Base-by-base conservation (phyloP, 768 basidiomycete species). In the Cystobasidium onofrii region DNA sequence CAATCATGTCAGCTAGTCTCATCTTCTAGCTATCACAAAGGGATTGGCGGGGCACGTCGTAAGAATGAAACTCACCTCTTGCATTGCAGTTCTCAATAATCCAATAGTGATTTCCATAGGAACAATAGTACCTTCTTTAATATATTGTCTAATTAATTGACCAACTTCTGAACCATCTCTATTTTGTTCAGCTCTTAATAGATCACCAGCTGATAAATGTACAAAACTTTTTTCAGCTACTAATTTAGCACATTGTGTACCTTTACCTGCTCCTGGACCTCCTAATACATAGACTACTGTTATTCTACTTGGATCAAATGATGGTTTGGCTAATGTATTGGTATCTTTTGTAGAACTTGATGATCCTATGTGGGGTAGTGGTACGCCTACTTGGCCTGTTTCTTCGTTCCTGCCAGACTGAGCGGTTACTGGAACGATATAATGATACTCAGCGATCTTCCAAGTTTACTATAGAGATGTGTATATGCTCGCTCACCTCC, bases 21-120 rank as follows among this genome's bases (percentile, higher is more conserved):
- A n/a, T n/a, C n/a, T n/a, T n/a, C n/a, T n/a, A n/a, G n/a, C n/a
- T n/a, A n/a, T n/a, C n/a, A n/a, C n/a, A n/a, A n/a, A n/a, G n/a
- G n/a, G n/a, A n/a, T n/a, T n/a, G n/a, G n/a, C n/a, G n/a, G n/a
- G n/a, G n/a, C n/a, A n/a, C n/a, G n/a, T n/a, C n/a, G n/a, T n/a
- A n/a, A 10, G 34, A 4, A 6, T 36, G 82, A 77, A 54, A 66
- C 77, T 80, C 15, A 86, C 86, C 46, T 82, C 86, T 27, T 80
- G 78, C 90, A 99, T 98, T 9, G 95, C 93, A 79, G 90, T 92
- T 84, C 95, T 88, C 76, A 99, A 85, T 31, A 99, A 87, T 82
- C 92, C 94, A 81, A 98, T 86, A 34, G 96, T 99, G 74, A 99
- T 90, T 80, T 96, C 89, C 88, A 90, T 91, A 15, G 96, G 95